Evolutionary conservation across 2,329 filamentous ascomycete genomes (phyloP).

Genomic region (Beauveria sp.): DNA sequence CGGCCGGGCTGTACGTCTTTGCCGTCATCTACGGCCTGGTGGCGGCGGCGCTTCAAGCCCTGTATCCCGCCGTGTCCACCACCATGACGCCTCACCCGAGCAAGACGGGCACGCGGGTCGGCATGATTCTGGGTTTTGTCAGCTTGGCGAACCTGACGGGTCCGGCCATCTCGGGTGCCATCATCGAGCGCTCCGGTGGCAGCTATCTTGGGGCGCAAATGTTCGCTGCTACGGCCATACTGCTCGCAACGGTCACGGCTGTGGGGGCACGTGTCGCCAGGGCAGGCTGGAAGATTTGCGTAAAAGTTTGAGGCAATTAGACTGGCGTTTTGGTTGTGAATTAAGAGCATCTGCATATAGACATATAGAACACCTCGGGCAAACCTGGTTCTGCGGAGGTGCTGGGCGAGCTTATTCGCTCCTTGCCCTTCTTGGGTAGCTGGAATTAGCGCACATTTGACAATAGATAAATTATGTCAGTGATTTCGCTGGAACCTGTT

Average conservation of each 20-base stretch:
- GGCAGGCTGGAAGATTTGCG: slow-evolving; percentile 18
- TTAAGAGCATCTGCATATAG: neutral
- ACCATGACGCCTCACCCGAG: slow-evolving; percentile 28
- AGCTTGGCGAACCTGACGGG: slow-evolving; percentile 23
- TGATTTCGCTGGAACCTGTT: too few species aligned
- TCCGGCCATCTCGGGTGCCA: slow-evolving; percentile 19
- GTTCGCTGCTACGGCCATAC: slow-evolving; percentile 45
- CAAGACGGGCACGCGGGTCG: slow-evolving; percentile 26
- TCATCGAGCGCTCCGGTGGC: slow-evolving; percentile 11
- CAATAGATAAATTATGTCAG: too few species aligned
- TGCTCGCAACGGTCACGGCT: slow-evolving; percentile 42
- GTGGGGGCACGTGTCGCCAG: slow-evolving; percentile 36
- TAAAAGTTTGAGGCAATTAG: slow-evolving; percentile 1
- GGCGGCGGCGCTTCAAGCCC: slow-evolving; percentile 40
- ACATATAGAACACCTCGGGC: neutral
- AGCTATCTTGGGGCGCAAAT: slow-evolving; percentile 28
- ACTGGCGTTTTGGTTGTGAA: neutral
- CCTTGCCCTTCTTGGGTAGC: too few species aligned
- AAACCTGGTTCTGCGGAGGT: too few species aligned
- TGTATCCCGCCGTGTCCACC: slow-evolving; percentile 43
- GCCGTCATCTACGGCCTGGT: slow-evolving; percentile 41
- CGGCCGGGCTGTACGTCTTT: slow-evolving; percentile 21
- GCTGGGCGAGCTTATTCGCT: too few species aligned
- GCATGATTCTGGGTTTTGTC: slow-evolving; percentile 28
- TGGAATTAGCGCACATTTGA: too few species aligned